Evolutionary conservation across 768 basidiomycete species (phyloP), one percentile per base, ranked within the genome.

Genomic region (Podaxis sp.): DNA sequence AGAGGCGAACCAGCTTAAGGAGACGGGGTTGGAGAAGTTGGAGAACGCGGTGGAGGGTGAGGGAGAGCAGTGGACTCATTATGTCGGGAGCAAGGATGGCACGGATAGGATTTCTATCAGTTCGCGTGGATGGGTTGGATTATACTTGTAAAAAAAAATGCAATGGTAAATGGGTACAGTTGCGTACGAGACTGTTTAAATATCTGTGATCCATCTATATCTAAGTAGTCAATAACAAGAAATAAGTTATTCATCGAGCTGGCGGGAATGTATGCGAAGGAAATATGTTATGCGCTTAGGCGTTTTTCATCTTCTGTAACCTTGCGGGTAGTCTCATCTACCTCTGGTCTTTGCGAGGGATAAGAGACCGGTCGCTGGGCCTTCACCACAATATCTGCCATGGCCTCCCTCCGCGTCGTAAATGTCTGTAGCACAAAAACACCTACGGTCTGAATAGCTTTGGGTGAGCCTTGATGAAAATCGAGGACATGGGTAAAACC

Each of bases 41-140:
- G 50, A 40, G 14, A 37, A 65, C 55, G 7, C 32, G 16, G 38
- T 46, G 36, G 46, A 65, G 10, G 63, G 59, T 27, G 66, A 47
- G 40, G 63, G 59, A 18, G 65, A 61, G 5, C 65, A 67, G 37
- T 81, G 77, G 76, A 81, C 77, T 3, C 76, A 82, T 68, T 79
- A 67, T 71, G 70, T 64, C 37, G 80, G 78, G 32, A 69, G 76
- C 56, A 59, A 72, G 59, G 61, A 77, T 47, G 81, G 80, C 35
- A 64, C 55, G 28, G 81, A 82, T 66, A 67, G 66, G 55, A 69
- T 82, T 14, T 57, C 52, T 5, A 66, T 81, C 51, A 73, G 70
- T 57, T 80, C 80, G 9, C 71, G 78, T 47, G 80, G 79, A 3
- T 81, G 80, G 80, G 76, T 74, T 10, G 79, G 79, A 37, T 66